These are phyloP conservation scores for Russula compacta DNA, from an alignment of 768 basidiomycete species.

Conservation along the genomic window DNA sequence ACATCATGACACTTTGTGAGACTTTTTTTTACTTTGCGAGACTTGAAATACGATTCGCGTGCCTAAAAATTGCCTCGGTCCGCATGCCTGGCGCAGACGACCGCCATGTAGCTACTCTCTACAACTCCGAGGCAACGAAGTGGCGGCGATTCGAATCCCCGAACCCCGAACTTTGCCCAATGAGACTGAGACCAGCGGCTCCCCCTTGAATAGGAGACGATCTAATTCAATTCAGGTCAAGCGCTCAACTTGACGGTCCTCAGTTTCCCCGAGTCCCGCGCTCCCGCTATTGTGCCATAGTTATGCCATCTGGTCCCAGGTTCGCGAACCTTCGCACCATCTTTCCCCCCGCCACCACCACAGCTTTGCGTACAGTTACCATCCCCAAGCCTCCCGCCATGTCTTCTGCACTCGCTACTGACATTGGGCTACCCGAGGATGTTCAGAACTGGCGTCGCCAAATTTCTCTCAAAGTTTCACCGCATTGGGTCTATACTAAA, in stretches of 20 bases:
- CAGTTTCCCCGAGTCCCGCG: not conserved
- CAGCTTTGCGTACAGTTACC: not conserved
- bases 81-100: no score
- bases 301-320: not conserved
- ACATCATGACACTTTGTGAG: no score
- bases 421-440: slow-evolving; percentile 9
- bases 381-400: not conserved
- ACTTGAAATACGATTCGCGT: no score
- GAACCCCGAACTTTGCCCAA: no score
- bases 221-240: not conserved
- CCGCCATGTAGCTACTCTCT: no score
- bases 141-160: no score
- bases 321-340: not conserved
- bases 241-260: slow-evolving; percentile 5
- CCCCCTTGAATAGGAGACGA: not conserved
- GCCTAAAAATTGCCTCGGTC: no score
- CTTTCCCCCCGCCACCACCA: not conserved
- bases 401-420: not conserved
- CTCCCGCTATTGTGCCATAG: not conserved
- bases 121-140: no score
- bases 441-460: slow-evolving; percentile 12
- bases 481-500: slow-evolving; percentile 46
- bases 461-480: not conserved
- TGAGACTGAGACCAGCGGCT: no score
- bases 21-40: no score